A percentile compares a stretch with the other conserved stretches of the same genome.
Conservation (phyloP, 2,329 filamentous ascomycete species). For the Nemania sp. region DNA sequence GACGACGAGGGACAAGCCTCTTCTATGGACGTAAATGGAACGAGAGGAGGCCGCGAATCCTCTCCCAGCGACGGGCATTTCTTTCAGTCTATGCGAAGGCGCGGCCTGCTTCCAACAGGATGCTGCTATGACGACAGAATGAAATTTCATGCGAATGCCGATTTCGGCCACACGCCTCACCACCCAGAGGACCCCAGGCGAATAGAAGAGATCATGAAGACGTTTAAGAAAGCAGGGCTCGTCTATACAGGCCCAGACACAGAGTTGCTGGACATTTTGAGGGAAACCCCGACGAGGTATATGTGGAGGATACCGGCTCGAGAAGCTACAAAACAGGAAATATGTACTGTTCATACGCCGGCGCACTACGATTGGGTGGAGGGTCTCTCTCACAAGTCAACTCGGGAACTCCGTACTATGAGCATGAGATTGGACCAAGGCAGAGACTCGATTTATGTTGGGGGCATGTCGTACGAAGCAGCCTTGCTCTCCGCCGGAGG, state of each 20-base stretch:
- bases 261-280: conserved; percentile 57
- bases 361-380: conserved; percentile 81
- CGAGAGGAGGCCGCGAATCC: conserved; percentile 40
- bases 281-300: conserved; percentile 60
- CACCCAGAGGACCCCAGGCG: conserved; percentile 94
- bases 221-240: conserved; percentile 80
- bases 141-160: conserved; percentile 90
- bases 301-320: conserved; percentile 81
- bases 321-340: conserved; percentile 77
- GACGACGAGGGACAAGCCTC: conserved; percentile 28
- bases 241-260: conserved; percentile 66
- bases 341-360: conserved; percentile 77
- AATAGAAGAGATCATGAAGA: conserved; percentile 91
- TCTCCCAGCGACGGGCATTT: conserved; percentile 36
- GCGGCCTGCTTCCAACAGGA: conserved; percentile 68
- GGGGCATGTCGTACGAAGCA: conserved; percentile 78
- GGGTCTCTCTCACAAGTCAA: conserved; percentile 55
- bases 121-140: conserved; percentile 93
- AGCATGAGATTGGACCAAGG: conserved; percentile 65
- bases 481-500: conserved; percentile 86
- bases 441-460: conserved; percentile 81
- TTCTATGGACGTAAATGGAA: conserved; percentile 43
- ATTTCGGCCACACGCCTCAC: conserved; percentile 72
- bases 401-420: conserved; percentile 69
- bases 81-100: conserved; percentile 47